Evolutionary conservation across 2,329 filamentous ascomycete genomes (phyloP), one percentile per base, ranked within the genome.

Genomic region (Paraphoma sp.): DNA sequence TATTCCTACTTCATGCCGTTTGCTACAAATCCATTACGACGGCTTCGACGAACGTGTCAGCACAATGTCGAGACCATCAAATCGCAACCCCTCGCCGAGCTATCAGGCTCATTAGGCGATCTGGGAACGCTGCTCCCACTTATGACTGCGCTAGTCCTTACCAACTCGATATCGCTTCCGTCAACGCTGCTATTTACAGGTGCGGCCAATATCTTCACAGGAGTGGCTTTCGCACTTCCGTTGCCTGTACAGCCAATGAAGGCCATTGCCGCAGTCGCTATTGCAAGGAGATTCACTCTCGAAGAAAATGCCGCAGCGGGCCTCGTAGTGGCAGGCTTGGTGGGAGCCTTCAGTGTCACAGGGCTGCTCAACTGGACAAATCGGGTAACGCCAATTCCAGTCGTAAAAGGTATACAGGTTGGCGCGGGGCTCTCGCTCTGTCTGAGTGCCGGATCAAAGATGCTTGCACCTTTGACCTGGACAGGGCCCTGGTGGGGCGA

Each of bases 321-420:
- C 1, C 85, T 94, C 38, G 90, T 92, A 55, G 93, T 97, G 33
- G 88, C 88, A 1, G 80, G 80, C 6, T 84, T 89, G 18, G 89
- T 97, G 8, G 83, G 94, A 8, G 6, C 96, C 1, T 87, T 97
- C 73, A 93, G 90, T 69, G 72, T 88, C 4, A 96, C 92, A 0
- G 92, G 94, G 0, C 78, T 95, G n/a, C 81, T 97, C 31, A 83
- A 83, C 54, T 89, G 87, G 83, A 87, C 92, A 49, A 88, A 90
- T 8, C 79, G 82, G n/a, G 82, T 88, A 12, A 89, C 96, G 8
- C 94, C 94, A 0, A 86, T 93, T 12, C 91, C 93, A 0, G 90
- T 98, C 0, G 89, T 98, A 51, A 97, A 96, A 73, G 94, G 94
- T 30, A 97, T 98, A 63, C 95, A 98, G 77, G 87, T 97, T 46